Base-by-base conservation (phyloP, 345 rosid genomes). In the Aquilaria sinensis region DNA sequence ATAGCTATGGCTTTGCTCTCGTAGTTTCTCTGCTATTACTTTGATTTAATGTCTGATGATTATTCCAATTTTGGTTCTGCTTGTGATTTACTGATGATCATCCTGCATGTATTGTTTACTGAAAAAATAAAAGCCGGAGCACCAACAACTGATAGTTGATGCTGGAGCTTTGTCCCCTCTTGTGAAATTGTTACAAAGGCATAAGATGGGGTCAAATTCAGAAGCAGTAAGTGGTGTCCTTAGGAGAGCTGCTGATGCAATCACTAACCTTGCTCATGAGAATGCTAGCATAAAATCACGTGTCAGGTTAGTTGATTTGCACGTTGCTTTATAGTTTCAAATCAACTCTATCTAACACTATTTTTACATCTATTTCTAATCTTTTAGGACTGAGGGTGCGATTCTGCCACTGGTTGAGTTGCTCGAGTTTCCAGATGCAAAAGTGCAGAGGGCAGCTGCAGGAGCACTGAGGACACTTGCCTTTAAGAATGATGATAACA, bases 361-460 rank as follows among this genome's bases (percentile, higher is more conserved):
- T 37, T 65, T 31, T 73, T 55, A 70, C 43, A 5, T 61, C 53
- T 54, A 48, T 16, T 37, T 9, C 15, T 51, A 2, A 16, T 5
- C 16, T n/a, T 70, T 51, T 78, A 85, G 97, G 77, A 63, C 70
- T 74, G 89, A 79, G 66, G 95, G 88, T 34, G 93, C 86, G 43
- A 84, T 91, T 58, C 88, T 84, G 32, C 86, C 82, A 29, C 85
- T 91, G 56, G 96, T 86, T 49, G 83, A 88, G 67, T 75, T 88
- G 72, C 84, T 86, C 11, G 64, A 80, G 70, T 73, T 63, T 57
- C 48, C 59, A 56, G 91, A 91, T 68, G 34, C 43, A 2, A 83
- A 86, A 74, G 93, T 91, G 30, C 97, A 83, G 69, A 81, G 85
- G 61, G 89, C 96, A 59, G 89, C 89, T 62, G 97, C 91, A n/a